Conservation (phyloP, 2,329 filamentous ascomycete genomes). For the Neophaeococcomyces mojaviensis region DNA sequence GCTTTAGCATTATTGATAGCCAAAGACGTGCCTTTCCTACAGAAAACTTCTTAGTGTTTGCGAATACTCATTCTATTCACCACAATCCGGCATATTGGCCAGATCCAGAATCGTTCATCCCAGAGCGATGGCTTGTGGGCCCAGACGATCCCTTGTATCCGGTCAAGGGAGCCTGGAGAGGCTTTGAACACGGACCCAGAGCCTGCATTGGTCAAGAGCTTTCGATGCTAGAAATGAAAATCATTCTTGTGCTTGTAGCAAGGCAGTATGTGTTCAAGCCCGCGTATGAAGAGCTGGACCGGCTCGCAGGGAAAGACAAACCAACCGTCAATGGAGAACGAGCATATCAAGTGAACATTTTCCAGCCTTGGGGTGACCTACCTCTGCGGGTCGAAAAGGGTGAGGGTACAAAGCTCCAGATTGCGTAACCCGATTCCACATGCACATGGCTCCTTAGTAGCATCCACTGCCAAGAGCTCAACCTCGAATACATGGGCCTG, state of each 20-base stretch:
- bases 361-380: conserved; percentile 3
- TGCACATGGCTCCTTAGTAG: too few species aligned
- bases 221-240: conserved; percentile 22
- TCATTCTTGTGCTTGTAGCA: conserved; percentile 23
- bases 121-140: conserved; percentile 30
- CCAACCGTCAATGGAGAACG: conserved; percentile 7
- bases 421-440: too few species aligned
- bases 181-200: conserved; percentile 43
- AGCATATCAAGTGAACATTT: conserved; percentile 9
- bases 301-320: background rate
- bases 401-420: too few species aligned
- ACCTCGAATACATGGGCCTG: too few species aligned
- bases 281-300: conserved; percentile 8
- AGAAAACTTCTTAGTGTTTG: conserved; percentile 15
- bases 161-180: conserved; percentile 38
- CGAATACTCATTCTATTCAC: conserved; percentile 18
- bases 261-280: conserved; percentile 23
- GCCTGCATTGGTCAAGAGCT: conserved; percentile 39
- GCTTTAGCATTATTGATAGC: background rate
- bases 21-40: conserved; percentile 15
- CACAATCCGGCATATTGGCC: conserved; percentile 16
- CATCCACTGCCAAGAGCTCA: too few species aligned
- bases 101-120: conserved; percentile 25
- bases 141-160: conserved; percentile 22
- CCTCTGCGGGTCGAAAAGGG: background rate